These are phyloP conservation scores for Vanderwaltozyma polyspora DNA, from an alignment of 805 yeast species.

Conservation along the genomic window DNA sequence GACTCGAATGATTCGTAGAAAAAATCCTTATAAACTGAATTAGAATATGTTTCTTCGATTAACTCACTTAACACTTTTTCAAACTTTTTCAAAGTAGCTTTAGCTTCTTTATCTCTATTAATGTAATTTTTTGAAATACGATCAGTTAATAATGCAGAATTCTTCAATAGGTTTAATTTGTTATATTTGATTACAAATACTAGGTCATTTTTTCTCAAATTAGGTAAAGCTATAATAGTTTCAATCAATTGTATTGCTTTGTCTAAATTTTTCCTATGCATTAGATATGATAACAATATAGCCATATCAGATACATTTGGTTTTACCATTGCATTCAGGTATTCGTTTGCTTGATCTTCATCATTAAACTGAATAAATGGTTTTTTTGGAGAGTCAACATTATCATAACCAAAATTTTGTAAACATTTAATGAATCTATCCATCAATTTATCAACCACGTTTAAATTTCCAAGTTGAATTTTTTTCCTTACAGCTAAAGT, in stretches of 20 bases:
- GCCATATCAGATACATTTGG: slow-evolving; percentile 21
- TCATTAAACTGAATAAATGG: slow-evolving; percentile 2
- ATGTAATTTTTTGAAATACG: too few relatives aligned
- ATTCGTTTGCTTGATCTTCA: slow-evolving; percentile 23
- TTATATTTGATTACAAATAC: neutral
- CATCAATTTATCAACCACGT: slow-evolving; percentile 27
- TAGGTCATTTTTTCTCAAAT: neutral
- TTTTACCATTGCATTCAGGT: slow-evolving; percentile 20
- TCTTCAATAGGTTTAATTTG: neutral
- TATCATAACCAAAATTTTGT: slow-evolving; percentile 16
- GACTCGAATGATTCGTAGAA: neutral
- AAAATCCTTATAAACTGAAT: neutral
- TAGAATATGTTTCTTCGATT: too few relatives aligned
- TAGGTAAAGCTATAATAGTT: neutral
- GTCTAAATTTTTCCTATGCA: slow-evolving; percentile 9
- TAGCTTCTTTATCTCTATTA: too few relatives aligned
- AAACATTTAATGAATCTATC: slow-evolving; percentile 20
- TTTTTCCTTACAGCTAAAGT: slow-evolving; percentile 28
- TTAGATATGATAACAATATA: slow-evolving; percentile 17
- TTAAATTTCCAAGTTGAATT: slow-evolving; percentile 15
- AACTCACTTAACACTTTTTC: too few relatives aligned
- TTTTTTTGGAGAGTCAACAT: too few relatives aligned
- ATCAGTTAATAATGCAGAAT: neutral
- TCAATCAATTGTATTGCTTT: neutral
- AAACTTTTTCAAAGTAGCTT: too few relatives aligned